Evolutionary conservation across 371 early-diverging fungal genomes (phyloP), one percentile per base, ranked within the genome.

Genomic region (Dentiscutata heterogama): DNA sequence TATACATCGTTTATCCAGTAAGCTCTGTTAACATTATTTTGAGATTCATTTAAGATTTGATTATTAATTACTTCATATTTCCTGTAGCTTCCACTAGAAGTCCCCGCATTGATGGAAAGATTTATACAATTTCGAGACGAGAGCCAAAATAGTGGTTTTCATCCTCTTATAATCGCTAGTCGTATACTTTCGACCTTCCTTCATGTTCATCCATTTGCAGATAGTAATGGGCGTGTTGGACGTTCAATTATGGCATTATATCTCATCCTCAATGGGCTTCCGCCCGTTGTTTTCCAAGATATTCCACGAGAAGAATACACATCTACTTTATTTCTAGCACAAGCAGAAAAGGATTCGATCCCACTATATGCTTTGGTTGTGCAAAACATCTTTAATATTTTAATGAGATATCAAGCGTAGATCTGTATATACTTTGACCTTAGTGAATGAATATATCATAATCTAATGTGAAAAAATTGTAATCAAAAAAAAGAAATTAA

Each of bases 91-190:
- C 14, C 22, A 76, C 8, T 13, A n/a, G 76, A 65, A n/a, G 79
- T 79, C 2, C 79, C 67, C 27, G 79, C 79, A 51, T 79, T 79
- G 29, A 54, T 65, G 35, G 27, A 68, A 79, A 79, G 39, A 22
- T 54, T 79, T 5, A 18, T 79, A 65, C 18, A 51, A 68, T 79
- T 79, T 79, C 20, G 54, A 16, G 20, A 79, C 50, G 8, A 79
- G 25, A 53, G 13, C 20, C 51, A 65, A 14, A 68, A 35, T 6
- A 54, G 35, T 31, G 14, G 25, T 71, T 27, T 73, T 53, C 79
- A 79, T 25, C 68, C 65, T 54, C 27, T 79, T 35, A 64, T 79
- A 35, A 53, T 31, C 31, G 53, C 68, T 20, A 64, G 79, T 79
- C 79, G 54, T 25, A 39, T 79, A 65, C 68, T 67, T 78, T 63